These are phyloP conservation scores for Staphylotrichum longicolle DNA, from an alignment of 495 filamentous ascomycete species.

Conservation along the genomic window DNA sequence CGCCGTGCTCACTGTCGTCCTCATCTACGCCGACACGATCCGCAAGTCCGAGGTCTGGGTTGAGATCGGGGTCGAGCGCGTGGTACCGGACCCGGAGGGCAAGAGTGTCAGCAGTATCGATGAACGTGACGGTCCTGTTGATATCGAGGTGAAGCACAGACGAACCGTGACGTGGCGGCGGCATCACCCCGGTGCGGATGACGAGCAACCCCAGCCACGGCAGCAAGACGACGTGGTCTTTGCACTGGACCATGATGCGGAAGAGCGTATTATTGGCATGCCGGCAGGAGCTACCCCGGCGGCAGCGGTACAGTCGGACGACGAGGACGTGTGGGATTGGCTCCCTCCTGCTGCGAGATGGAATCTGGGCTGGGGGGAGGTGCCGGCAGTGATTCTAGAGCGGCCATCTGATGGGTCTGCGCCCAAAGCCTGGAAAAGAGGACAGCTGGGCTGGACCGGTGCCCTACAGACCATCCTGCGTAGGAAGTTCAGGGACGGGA, in stretches of 20 bases:
- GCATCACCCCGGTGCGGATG: too few relatives aligned
- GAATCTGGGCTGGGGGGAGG: conserved; percentile 1
- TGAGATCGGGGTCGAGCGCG: conserved; percentile 34
- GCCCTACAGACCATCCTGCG: conserved; percentile 28
- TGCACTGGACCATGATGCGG: conserved; percentile 13
- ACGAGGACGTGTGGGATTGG: conserved; percentile 13
- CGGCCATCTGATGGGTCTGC: conserved; percentile 27
- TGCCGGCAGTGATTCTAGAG: conserved; percentile 39
- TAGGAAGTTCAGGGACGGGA: conserved; percentile 20
- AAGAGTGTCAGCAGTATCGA: not conserved
- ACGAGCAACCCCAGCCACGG: not conserved
- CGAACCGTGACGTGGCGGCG: conserved; percentile 4
- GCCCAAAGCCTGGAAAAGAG: conserved; percentile 39
- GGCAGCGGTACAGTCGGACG: conserved; percentile 11
- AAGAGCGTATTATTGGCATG: conserved; percentile 15
- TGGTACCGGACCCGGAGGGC: conserved; percentile 6
- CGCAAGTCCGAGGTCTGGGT: conserved; percentile 48
- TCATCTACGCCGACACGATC: conserved; percentile 46
- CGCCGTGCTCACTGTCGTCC: conserved; percentile 30
- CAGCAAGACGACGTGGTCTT: conserved; percentile 1
- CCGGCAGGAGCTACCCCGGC: conserved; percentile 1
- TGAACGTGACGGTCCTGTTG: not conserved
- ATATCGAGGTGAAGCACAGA: conserved; percentile 8
- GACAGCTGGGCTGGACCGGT: conserved; percentile 43
- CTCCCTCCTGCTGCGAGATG: not conserved